Percentiles rank a stretch among this genome's conserved stretches.
These are phyloP conservation scores for Claviceps arundinis DNA, from an alignment of 2,329 filamentous ascomycete genomes.

Conservation along the genomic window DNA sequence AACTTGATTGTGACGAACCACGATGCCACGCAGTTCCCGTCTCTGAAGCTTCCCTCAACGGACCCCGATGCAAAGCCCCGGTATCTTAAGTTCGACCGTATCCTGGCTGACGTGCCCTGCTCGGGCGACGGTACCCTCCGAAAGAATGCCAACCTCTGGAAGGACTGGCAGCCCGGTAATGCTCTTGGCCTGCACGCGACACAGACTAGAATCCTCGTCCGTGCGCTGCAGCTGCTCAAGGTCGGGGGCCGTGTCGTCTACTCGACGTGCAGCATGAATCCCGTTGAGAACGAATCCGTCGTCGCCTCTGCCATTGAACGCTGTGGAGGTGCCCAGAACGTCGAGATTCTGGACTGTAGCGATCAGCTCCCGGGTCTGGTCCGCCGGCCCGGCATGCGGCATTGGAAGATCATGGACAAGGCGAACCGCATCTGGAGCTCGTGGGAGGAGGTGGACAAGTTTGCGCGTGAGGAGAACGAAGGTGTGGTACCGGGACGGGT, in stretches of 20 bases:
- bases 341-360: slow-evolving; percentile 75
- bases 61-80: slow-evolving; percentile 41
- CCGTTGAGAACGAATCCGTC: slow-evolving; percentile 91
- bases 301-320: slow-evolving; percentile 77
- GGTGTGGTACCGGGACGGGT: slow-evolving; percentile 52
- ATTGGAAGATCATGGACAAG: slow-evolving; percentile 90
- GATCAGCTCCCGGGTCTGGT: slow-evolving; percentile 64
- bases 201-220: slow-evolving; percentile 79
- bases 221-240: slow-evolving; percentile 91
- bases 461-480: slow-evolving; percentile 43
- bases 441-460: slow-evolving; percentile 69
- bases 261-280: slow-evolving; percentile 98
- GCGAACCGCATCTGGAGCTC: slow-evolving; percentile 62
- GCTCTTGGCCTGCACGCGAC: slow-evolving; percentile 77
- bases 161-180: slow-evolving; percentile 82
- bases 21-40: slow-evolving; percentile 90
- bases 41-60: slow-evolving; percentile 62
- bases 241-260: slow-evolving; percentile 90
- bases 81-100: slow-evolving; percentile 94
- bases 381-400: slow-evolving; percentile 60
- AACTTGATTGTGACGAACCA: slow-evolving; percentile 97
- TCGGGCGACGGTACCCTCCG: slow-evolving; percentile 87
- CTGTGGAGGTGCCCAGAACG: slow-evolving; percentile 70
- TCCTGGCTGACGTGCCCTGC: slow-evolving; percentile 92
- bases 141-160: slow-evolving; percentile 92